A percentile compares a stretch with the other conserved stretches of the same genome.
Evolutionary conservation across 2,329 filamentous ascomycete species (phyloP).

Genomic region (Arthrobotrys entomopaga): DNA sequence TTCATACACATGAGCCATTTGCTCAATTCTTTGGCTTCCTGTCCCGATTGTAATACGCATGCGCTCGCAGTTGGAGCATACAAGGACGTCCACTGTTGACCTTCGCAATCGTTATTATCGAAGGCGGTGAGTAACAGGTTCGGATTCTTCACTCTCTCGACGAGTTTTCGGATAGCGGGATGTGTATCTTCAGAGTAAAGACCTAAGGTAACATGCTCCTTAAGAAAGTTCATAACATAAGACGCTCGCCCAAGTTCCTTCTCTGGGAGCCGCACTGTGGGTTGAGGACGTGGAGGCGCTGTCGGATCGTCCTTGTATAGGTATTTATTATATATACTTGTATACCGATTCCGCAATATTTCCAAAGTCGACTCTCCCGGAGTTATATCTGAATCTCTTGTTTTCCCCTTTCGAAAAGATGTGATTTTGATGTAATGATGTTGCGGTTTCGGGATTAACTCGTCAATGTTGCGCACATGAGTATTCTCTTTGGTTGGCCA

Average conservation of each 20-base stretch:
- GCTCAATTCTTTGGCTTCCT: conserved; percentile 75
- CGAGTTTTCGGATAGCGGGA: conserved; percentile 40
- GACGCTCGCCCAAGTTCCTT: conserved; percentile 26
- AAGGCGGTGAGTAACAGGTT: conserved; percentile 74
- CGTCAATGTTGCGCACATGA: conserved; percentile 39
- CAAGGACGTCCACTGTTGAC: conserved; percentile 79
- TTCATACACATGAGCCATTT: conserved; percentile 83
- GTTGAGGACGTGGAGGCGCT: conserved; percentile 22
- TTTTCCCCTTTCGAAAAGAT: conserved; percentile 33
- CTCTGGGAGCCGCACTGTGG: conserved; percentile 35
- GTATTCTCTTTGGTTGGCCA: conserved; percentile 35
- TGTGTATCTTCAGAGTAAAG: conserved; percentile 33
- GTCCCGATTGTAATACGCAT: conserved; percentile 79
- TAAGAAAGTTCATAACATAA: conserved; percentile 25
- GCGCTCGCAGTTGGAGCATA: conserved; percentile 77
- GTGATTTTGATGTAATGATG: conserved; percentile 23
- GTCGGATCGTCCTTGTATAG: conserved; percentile 32
- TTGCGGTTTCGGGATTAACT: conserved; percentile 17
- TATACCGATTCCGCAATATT: conserved; percentile 19
- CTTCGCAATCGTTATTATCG: conserved; percentile 80
- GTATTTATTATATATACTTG: conserved; percentile 11
- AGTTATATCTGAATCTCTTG: conserved; percentile 26
- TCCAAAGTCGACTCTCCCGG: conserved; percentile 36
- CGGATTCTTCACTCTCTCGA: conserved; percentile 23
- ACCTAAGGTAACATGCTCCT: conserved; percentile 4